These are phyloP conservation scores for Pythium dissotocum DNA, from an alignment of 352 stramenopile species.

Conservation along the genomic window DNA sequence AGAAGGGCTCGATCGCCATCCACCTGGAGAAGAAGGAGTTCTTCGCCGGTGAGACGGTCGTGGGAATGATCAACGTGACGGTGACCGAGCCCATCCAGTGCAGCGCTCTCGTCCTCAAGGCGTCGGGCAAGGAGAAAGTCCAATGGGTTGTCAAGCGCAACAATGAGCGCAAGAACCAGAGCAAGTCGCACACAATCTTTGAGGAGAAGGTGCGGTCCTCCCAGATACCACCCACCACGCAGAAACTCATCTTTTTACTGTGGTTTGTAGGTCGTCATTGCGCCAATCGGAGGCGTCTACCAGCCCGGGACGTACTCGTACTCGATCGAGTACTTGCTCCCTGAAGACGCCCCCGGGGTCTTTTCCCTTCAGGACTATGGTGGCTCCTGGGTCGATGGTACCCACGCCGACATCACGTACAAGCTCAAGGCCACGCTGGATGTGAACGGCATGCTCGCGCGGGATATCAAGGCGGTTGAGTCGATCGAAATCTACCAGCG, in stretches of 20 bases:
- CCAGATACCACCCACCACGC: too few relatives aligned
- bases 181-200: conserved; percentile 44
- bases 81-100: conserved; percentile 50
- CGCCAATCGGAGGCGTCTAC: not conserved
- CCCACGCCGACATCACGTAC: conserved; percentile 64
- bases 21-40: too few relatives aligned
- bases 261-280: not conserved
- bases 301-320: not conserved
- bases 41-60: too few relatives aligned
- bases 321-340: not conserved
- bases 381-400: conserved; percentile 29
- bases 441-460: conserved; percentile 35
- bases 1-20: too few relatives aligned
- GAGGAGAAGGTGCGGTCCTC: conserved; percentile 40
- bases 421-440: conserved; percentile 61
- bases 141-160: conserved; percentile 38
- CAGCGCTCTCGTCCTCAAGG: conserved; percentile 54
- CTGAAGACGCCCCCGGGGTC: not conserved
- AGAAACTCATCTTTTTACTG: not conserved
- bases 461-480: not conserved
- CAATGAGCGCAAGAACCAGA: conserved; percentile 24
- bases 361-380: conserved; percentile 24
- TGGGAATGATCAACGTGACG: conserved; percentile 39
- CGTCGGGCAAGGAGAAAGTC: conserved; percentile 53
- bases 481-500: not conserved